Base-by-base conservation (phyloP, 352 stramenopile genomes). In the Phytophthora crassamura region DNA sequence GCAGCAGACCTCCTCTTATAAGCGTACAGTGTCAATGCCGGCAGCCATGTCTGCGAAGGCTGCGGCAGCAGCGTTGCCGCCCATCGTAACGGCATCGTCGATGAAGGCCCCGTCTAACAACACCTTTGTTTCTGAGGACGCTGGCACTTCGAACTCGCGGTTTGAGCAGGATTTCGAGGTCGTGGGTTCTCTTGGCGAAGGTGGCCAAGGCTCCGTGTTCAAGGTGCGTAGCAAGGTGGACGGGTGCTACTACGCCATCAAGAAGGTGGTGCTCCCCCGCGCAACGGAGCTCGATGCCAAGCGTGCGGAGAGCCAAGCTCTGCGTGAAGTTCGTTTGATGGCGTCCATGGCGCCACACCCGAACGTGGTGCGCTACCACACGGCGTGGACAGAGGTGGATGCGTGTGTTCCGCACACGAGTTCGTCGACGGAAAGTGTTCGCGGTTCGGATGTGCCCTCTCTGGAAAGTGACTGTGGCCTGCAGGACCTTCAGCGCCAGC, bases 301-400 rank as follows among this genome's bases (percentile, higher is more conserved):
- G 10, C 67, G 68, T 16, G 74, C 86, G 12, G 77, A 86, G 68
- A 73, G 53, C 20, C 81, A 93, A 64, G 82, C 80, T 10, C 50
- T 91, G 18, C 84, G 84, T 56, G 84, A 95, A 77, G 83, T 91
- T 30, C 82, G 84, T 7, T 81, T 83, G 3, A 95, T 93, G 86
- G 83, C 84, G 5, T 76, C 72, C 0, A 88, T 95, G 69, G 67
- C 78, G 15, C 75, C 77, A 4, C 84, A 95, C 67, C 25, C 48
- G 2, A 95, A 95, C 50, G 84, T 95, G 5, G 83, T 95, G 43
- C 77, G 83, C 5, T 95, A 95, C 58, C 85, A 93, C 62, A 92
- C 82, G 6, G 80, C 86, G 0, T 95, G 84, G 86, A 78, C 90
- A 7, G 86, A 95, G 59, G 70, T 87, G 16, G 71, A 88, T 28